Evolutionary conservation across 176 grass and related monocot genomes (phyloP), one percentile per base, ranked within the genome.

Genomic region (Cenchrus fungigraminus): DNA sequence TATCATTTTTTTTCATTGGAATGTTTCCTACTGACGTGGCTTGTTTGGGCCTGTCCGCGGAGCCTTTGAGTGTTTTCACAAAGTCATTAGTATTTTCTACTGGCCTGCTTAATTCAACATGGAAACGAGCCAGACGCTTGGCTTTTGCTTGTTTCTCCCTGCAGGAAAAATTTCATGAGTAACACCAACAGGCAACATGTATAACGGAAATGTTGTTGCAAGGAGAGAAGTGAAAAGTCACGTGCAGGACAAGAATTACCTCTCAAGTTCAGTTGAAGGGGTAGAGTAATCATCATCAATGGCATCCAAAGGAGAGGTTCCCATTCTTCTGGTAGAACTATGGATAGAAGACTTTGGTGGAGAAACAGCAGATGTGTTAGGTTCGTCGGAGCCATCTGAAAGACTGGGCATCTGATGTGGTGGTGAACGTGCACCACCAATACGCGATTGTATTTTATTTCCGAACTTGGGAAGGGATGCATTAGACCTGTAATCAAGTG

Each of bases 111-210:
- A 94, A 89, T 73, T 98, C 96, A 79, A 85, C 73, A 73, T 79
- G 81, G 76, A 98, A 98, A 78, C 93, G 96, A 78, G 93, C 89
- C 69, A 94, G 76, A 4, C 96, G 89, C 71, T 87, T 98, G 37
- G 89, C 93, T 89, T 98, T 95, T 79, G 91, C 96, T 87, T 94
- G 85, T 53, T 87, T 79, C 91, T 98, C 96, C 82, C 96, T 98
- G 65, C 76, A 79, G 29, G 11, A 85, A 80, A 88, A 44, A 20
- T 76, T 74, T 62, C 59, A 85, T 86, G 28, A 85, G 37, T 83
- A 88, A 79, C 62, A 83, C 49, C 42, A 78, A 65, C 43, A 74
- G 15, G 40, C 13, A 89, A 4, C 31, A 59, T 67, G 45, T 42
- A 65, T n/a, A 11, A 68, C 3, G 25, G 3, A 73, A 60, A 57